These are phyloP conservation scores for Petunia axillaris DNA, from an alignment of 257 asterid species.

Conservation along the genomic window DNA sequence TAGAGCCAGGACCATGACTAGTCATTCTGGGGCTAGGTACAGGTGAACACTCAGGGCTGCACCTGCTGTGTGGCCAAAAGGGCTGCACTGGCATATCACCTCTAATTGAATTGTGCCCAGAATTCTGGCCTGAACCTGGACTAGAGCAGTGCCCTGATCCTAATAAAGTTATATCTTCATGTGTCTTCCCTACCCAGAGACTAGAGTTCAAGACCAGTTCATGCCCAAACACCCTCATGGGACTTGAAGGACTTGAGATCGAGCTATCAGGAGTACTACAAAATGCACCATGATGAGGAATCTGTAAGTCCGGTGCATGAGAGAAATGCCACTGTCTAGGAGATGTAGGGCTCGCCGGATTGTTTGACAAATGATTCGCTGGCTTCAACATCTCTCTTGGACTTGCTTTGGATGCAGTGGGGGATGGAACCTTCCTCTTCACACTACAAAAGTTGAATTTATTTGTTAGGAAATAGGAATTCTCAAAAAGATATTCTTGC, in stretches of 20 bases:
- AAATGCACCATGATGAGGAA: conserved; percentile 41
- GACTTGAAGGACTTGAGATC: conserved; percentile 76
- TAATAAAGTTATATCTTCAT: conserved; percentile 63
- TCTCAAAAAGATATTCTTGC: not conserved
- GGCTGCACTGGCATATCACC: conserved; percentile 84
- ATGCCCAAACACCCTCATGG: conserved; percentile 65
- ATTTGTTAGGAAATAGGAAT: conserved; percentile 8
- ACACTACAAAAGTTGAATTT: conserved; percentile 30
- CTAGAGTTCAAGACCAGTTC: conserved; percentile 62
- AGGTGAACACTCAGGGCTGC: conserved; percentile 92
- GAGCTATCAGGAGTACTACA: conserved; percentile 48
- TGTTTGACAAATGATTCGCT: conserved; percentile 31
- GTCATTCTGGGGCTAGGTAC: conserved; percentile 93
- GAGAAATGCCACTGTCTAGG: conserved; percentile 38
- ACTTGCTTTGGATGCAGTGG: conserved; percentile 32
- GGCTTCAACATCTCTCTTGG: conserved; percentile 39
- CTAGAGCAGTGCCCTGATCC: conserved; percentile 98
- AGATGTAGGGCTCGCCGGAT: conserved; percentile 33
- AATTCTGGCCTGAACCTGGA: conserved; percentile 95
- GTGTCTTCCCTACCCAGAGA: conserved; percentile 60
- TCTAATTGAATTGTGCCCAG: conserved; percentile 97
- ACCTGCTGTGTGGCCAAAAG: conserved; percentile 88
- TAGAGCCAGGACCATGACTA: conserved; percentile 92
- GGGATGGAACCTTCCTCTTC: conserved; percentile 40
- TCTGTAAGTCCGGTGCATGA: conserved; percentile 36